Conservation (phyloP, 495 filamentous ascomycete species). For the Hypoxylon fuscum region DNA sequence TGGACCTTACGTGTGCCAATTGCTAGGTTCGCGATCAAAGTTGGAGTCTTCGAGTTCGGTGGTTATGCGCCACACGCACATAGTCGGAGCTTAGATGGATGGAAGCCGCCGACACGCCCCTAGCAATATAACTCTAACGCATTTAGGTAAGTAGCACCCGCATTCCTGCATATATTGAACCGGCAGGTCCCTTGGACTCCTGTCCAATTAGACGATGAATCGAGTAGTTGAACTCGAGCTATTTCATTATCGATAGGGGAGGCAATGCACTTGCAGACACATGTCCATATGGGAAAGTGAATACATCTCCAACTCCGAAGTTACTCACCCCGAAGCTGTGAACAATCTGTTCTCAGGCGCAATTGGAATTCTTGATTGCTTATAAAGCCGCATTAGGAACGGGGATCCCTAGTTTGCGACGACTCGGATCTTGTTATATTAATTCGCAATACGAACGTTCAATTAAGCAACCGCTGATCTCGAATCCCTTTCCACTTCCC, state of each 20-base stretch:
- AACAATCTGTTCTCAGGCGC: constrained; percentile 38
- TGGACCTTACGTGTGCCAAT: background rate
- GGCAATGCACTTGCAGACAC: constrained; percentile 28
- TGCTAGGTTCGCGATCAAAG: background rate
- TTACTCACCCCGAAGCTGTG: constrained; percentile 2
- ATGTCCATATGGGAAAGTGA: constrained; percentile 36
- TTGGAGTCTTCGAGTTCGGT: too few species aligned
- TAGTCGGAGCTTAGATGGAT: background rate
- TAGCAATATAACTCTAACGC: background rate
- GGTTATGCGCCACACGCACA: too few species aligned
- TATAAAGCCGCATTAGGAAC: constrained; percentile 19
- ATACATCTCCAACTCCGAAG: constrained; percentile 36
- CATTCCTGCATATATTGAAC: constrained; percentile 12
- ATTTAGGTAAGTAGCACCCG: constrained; percentile 20
- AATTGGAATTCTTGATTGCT: constrained; percentile 22
- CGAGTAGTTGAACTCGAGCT: constrained; percentile 11
- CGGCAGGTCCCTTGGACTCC: constrained; percentile 22
- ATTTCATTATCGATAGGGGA: constrained; percentile 36
- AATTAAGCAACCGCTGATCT: too few species aligned
- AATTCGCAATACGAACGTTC: too few species aligned
- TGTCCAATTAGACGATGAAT: background rate
- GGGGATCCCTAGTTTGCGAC: constrained; percentile 16
- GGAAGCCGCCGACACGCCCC: too few species aligned
- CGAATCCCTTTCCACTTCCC: constrained; percentile 9
- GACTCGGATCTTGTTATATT: constrained; percentile 20